Percentiles rank a stretch among this genome's conserved stretches.
Conservation (phyloP, 441 rosid species). For the Gossypium schwendimanii region DNA sequence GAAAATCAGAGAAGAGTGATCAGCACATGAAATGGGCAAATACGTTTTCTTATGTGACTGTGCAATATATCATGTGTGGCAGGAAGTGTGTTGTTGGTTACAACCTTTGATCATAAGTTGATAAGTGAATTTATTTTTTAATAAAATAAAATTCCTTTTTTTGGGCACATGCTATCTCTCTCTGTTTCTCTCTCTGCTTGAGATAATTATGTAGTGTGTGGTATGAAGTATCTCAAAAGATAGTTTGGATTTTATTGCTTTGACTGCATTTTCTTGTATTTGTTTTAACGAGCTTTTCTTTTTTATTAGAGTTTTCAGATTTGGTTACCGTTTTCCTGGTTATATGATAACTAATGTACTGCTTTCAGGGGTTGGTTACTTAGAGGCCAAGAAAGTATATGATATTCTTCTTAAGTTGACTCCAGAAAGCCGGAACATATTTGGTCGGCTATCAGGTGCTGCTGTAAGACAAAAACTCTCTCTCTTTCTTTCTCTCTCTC, state of each 20-base stretch:
- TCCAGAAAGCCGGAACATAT: slow-evolving; percentile 82
- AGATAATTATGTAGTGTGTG: background rate
- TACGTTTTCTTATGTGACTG: background rate
- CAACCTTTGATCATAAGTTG: background rate
- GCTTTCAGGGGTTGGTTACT: slow-evolving; percentile 62
- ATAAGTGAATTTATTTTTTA: background rate
- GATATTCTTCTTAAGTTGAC: slow-evolving; percentile 69
- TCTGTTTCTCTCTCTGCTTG: background rate
- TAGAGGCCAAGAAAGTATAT: slow-evolving; percentile 75
- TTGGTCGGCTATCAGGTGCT: slow-evolving; percentile 88
- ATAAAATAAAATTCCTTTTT: background rate
- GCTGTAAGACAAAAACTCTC: slow-evolving; percentile 53
- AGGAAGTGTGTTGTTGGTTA: background rate
- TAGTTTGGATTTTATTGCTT: background rate
- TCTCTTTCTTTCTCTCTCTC: background rate
- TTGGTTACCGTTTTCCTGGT: background rate
- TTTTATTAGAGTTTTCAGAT: background rate
- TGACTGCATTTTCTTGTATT: background rate
- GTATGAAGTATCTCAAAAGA: background rate
- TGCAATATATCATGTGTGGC: background rate
- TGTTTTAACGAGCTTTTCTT: background rate
- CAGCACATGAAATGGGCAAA: background rate
- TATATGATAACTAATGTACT: slow-evolving; percentile 17
- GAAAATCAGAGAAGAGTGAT: background rate
- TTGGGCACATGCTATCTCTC: background rate